Base-by-base conservation (phyloP, 306 rosid species). In the Vachellia collinsii region DNA sequence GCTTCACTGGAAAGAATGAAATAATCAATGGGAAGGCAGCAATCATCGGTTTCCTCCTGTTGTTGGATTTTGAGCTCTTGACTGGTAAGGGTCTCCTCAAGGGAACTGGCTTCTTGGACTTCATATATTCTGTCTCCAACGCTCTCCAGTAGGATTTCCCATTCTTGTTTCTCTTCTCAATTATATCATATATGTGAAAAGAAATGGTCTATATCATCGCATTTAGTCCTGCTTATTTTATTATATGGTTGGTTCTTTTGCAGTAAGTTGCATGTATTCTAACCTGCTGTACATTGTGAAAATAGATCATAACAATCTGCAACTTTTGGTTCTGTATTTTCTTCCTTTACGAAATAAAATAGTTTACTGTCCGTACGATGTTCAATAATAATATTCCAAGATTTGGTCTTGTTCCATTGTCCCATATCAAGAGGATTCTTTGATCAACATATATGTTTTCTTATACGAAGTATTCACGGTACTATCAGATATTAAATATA, bases 61-160 rank as follows among this genome's bases (percentile, higher is more conserved):
- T 92, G 86, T 88, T 94, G 83, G 98, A 94, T 91, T 88, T 94
- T 82, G 98, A 94, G 84, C 97, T 94, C 64, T 87, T 94, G 83
- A 94, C 98, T 70, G 98, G 98, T 44, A 94, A 94, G 76, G 97
- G 98, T 56, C 86, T 94, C 84, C 83, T 94, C 20, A 91, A 91
- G 89, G 98, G 98, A 71, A 94, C 98, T 0, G 98, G 97, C 53
- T 94, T 94, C 92, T 91, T 94, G 89, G 98, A 94, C 89, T 94
- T 94, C 77, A 73, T 94, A 71, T 90, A 94, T 77, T 85, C 93
- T 1, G 76, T 74, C 1, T 85, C 97, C 38, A 88, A 94, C 77
- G 90, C 94, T 79, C 81, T 92, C 81, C 87, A 88, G 25, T 89
- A 91, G 88, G 73, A 77, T 29, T 36, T 34, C 20, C 23, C 66